phyloP scores from a whole-genome alignment of 108 stramenopile species.

The Nitzschia sp. region DNA sequence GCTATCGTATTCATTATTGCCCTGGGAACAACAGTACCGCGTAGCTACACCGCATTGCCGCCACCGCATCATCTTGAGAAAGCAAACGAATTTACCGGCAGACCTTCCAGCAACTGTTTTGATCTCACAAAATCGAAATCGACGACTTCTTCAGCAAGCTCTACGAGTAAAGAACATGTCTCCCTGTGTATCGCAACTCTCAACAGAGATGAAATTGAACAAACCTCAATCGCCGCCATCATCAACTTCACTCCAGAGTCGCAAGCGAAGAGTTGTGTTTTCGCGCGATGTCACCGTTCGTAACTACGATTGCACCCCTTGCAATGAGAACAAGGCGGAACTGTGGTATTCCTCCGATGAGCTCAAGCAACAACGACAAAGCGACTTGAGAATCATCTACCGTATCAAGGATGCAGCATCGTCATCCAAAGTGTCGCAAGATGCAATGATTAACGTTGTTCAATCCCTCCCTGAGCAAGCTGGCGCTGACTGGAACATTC shows the following conservation, averaged over 20 bases:
- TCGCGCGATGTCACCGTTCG: neutral
- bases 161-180: too few relatives aligned
- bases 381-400: neutral
- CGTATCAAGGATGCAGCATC: neutral
- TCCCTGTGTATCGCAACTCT: too few relatives aligned
- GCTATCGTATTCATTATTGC: too few relatives aligned
- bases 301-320: neutral
- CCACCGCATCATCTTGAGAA: too few relatives aligned
- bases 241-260: neutral
- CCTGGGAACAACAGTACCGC: too few relatives aligned
- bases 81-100: too few relatives aligned
- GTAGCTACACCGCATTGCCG: too few relatives aligned
- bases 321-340: neutral
- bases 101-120: too few relatives aligned
- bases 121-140: too few relatives aligned
- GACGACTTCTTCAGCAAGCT: too few relatives aligned
- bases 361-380: neutral
- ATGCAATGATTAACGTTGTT: neutral
- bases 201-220: too few relatives aligned
- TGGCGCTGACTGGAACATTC: neutral
- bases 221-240: neutral
- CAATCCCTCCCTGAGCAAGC: neutral
- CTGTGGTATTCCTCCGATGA: neutral
- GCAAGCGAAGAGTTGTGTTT: neutral
- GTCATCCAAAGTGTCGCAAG: neutral